These are phyloP conservation scores for Sporothrix brasiliensis DNA, from an alignment of 2,329 filamentous ascomycete species.

Conservation along the genomic window DNA sequence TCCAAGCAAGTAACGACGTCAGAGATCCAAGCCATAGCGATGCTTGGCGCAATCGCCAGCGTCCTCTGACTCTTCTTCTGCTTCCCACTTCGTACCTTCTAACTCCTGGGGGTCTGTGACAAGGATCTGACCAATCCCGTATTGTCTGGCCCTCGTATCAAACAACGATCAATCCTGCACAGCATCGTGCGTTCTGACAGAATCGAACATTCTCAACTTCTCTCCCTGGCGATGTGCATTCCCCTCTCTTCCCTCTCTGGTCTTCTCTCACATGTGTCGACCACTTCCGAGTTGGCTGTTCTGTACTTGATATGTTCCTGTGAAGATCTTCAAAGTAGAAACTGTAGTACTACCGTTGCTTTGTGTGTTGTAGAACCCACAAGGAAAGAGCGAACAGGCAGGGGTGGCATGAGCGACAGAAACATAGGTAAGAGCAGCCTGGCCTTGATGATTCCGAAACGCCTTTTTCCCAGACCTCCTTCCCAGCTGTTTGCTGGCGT, in stretches of 20 bases:
- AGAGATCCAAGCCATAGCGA: slow-evolving; percentile 7
- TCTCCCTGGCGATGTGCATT: background rate
- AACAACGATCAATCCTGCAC: slow-evolving; percentile 40
- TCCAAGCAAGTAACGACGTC: slow-evolving; percentile 15
- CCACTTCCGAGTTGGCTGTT: background rate
- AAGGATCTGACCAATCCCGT: slow-evolving; percentile 39
- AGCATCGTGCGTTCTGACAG: slow-evolving; percentile 18
- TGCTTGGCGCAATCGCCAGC: no score
- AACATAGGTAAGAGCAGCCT: slow-evolving; percentile 26
- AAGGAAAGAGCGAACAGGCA: slow-evolving; percentile 18
- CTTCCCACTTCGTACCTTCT: background rate
- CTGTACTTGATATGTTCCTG: slow-evolving; percentile 4
- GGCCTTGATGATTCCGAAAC: slow-evolving; percentile 30
- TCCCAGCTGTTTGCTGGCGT: background rate
- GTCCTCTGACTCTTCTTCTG: background rate
- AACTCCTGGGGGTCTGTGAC: slow-evolving; percentile 5
- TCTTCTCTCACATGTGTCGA: slow-evolving; percentile 6
- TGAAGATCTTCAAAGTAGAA: slow-evolving; percentile 17
- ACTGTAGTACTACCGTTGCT: background rate
- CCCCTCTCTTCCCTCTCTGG: background rate
- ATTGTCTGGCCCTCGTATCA: slow-evolving; percentile 39
- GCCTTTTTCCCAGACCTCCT: slow-evolving; percentile 19
- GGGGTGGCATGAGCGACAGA: slow-evolving; percentile 16
- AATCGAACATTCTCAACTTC: background rate
- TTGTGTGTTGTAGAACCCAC: background rate